Conservation (phyloP, 176 grass and related monocot genomes). For the Paspalum vaginatum region DNA sequence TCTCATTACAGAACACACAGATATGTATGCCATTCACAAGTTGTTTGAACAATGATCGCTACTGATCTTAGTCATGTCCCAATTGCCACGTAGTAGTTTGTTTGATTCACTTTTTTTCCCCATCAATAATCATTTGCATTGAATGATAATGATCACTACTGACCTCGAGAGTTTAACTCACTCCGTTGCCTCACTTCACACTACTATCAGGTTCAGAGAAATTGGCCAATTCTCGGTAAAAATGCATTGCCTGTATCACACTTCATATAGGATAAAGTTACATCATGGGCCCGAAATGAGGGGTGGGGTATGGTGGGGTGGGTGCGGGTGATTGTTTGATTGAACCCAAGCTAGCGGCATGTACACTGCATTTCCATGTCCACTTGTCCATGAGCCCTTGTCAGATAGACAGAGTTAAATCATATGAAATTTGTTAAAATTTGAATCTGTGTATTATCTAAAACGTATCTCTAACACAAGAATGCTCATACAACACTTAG, state of each 20-base stretch:
- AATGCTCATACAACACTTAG: neutral
- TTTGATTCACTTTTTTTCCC: neutral
- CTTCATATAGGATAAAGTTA: neutral
- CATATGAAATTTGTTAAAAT: neutral
- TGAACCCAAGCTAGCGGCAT: no score
- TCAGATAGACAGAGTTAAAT: no score
- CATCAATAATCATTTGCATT: neutral
- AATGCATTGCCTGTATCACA: neutral
- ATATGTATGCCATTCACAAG: neutral
- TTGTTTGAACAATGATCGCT: neutral
- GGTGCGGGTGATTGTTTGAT: no score
- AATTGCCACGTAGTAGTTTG: neutral
- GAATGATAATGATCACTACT: neutral
- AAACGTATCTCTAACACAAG: neutral
- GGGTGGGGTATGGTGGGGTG: no score
- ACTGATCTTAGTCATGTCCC: neutral
- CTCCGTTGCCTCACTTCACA: neutral
- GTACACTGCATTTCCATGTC: no score
- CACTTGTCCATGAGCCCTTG: no score
- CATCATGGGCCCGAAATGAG: no score
- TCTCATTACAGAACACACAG: neutral
- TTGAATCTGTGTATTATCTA: neutral
- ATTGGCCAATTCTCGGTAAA: neutral
- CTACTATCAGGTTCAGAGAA: neutral
- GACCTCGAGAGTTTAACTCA: neutral